Evolutionary conservation across 129 eudicot genomes (phyloP), one percentile per base, ranked within the genome.

Genomic region (Arctium lappa): DNA sequence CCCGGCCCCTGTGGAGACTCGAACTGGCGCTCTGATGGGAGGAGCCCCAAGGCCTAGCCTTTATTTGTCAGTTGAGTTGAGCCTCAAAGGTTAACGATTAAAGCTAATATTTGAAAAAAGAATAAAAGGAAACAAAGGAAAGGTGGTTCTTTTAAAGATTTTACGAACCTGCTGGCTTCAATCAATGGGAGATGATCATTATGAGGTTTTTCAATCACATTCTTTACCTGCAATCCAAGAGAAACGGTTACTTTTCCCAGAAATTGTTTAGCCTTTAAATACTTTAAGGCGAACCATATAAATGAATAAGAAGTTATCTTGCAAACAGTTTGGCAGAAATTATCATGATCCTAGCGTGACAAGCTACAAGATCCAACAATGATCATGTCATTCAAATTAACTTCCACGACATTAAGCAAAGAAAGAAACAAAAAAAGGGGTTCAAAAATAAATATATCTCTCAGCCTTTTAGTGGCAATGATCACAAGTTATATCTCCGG

Each of bases 171-270:
- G 99, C 99, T 95, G 83, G 99, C 99, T 88, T 95, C 99, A 73
- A 95, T 85, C 84, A 95, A 88, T 6, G 99, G 97, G 73, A 95
- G 94, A 87, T 95, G 97, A 88, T 95, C 99, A 8, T 95, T 93
- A 85, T 95, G 78, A n/a, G 99, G 99, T 81, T 95, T 95, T 86
- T 95, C 99, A 73, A 95, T 89, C 73, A 95, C 99, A 88, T 95
- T 86, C 87, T 93, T 86, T 72, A 95, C 99, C 99, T 95, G 98
- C 84, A 82, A 78, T 74, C 72, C 74, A 81, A 83, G 73, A 69
- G 50, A 74, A 44, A n/a, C 36, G 1, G 30, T 29, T 74, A 77
- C 37, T 62, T 38, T 30, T 81, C 8, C 66, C 62, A 33, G 29
- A 73, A 71, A 6, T 46, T 29, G 63, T 81, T 63, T 16, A 39